Percentiles rank a stretch among this genome's conserved stretches.
phyloP scores from a whole-genome alignment of 148 eudicot species.

The Limonium bicolor region DNA sequence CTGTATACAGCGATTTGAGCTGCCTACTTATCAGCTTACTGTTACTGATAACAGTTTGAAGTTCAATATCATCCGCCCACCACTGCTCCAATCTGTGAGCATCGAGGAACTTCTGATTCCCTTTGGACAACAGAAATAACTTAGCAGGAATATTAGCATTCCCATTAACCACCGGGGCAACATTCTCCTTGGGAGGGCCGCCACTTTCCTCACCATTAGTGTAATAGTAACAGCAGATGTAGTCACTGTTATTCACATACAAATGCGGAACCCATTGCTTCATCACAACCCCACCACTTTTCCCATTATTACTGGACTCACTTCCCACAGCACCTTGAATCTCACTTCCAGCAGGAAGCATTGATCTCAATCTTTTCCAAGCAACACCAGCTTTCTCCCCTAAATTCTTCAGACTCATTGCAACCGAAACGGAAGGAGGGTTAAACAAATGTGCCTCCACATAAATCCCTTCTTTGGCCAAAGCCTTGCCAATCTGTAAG shows the following conservation, averaged over 20 bases:
- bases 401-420: slow-evolving; percentile 46
- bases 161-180: slow-evolving; percentile 14
- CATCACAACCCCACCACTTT: slow-evolving; percentile 1
- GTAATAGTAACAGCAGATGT: slow-evolving; percentile 57
- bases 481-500: slow-evolving; percentile 64
- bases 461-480: slow-evolving; percentile 63
- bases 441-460: slow-evolving; percentile 86
- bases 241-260: slow-evolving; percentile 80
- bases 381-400: slow-evolving; percentile 63
- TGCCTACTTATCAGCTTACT: slow-evolving; percentile 73
- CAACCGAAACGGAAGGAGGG: slow-evolving; percentile 83
- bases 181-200: slow-evolving; percentile 34
- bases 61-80: slow-evolving; percentile 87
- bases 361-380: slow-evolving; percentile 54
- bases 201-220: slow-evolving; percentile 24
- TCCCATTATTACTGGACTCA: slow-evolving; percentile 9
- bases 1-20: slow-evolving; percentile 50
- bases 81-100: slow-evolving; percentile 83
- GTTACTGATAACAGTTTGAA: slow-evolving; percentile 41
- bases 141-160: slow-evolving; percentile 28
- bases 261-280: slow-evolving; percentile 71
- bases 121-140: slow-evolving; percentile 65
- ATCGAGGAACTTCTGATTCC: slow-evolving; percentile 72
- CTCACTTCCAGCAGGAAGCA: slow-evolving; percentile 51
- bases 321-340: too few species aligned